Base-by-base conservation (phyloP, 208 protist genomes). In the Kentomonas sorsogonicus region DNA sequence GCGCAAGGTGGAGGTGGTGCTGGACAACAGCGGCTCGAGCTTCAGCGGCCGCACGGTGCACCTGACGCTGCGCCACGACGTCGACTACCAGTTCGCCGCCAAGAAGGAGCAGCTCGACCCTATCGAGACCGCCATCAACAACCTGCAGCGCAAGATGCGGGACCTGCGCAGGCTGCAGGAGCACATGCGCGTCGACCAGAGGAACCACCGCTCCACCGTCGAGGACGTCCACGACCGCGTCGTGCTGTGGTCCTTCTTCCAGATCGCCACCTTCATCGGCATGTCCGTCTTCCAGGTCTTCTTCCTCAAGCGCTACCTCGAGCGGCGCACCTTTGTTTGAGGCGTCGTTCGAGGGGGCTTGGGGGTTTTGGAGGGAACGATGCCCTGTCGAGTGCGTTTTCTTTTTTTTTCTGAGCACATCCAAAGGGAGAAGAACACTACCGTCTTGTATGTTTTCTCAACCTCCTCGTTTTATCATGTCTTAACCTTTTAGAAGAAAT, bases 271-370 rank as follows among this genome's bases (percentile, higher is more conserved):
- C 1, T 67, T 95, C 10, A 16, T 95, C 11, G 54, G 18, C 25
- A 83, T 91, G 66, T 69, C 71, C n/a, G 36, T 64, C 23, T 85
- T 86, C 20, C 84, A 95, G 61, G 25, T 95, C 2, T 89, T 62
- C 44, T 72, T 90, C 36, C 67, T 95, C 26, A 83, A 85, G 63
- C 69, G 88, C 16, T 89, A 93, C 39, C 51, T 95, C 36, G 85
- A 95, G 66, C 60, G 67, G 27, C 83, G 83, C 65, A 75, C 85
- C 41, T 83, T 78, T 57, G 36, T 90, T 13, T 94, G 71, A 65
- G 25, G 26, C 18, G 3, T 9, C 3, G n/a, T n/a, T n/a, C n/a
- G n/a, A n/a, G n/a, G n/a, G n/a, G n/a, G n/a, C n/a, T n/a, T n/a
- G n/a, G n/a, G n/a, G n/a, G n/a, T n/a, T n/a, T n/a, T n/a, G n/a